Evolutionary conservation across 768 basidiomycete genomes (phyloP), one percentile per base, ranked within the genome.

Genomic region (Phanerodontia chrysosporium): DNA sequence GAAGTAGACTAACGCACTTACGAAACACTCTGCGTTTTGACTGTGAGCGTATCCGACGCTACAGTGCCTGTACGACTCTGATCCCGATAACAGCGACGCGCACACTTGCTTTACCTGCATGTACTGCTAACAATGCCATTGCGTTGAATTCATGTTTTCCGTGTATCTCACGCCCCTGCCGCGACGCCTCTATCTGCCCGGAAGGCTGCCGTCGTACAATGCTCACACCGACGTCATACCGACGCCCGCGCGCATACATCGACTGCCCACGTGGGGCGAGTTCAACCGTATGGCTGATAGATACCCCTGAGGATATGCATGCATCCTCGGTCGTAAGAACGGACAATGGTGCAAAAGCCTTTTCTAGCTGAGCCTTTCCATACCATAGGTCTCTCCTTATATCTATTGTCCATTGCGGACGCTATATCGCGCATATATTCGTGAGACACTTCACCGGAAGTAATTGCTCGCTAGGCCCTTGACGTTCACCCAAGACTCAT

Each of bases 401-500:
- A 13, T 42, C 39, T 42, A 42, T 42, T 42, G 39, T 42, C 9
- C 39, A 42, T 18, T 18, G 9, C 39, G 32, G 14, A 14, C 8
- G 32, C 7, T 14, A 35, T 35, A 35, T 35, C 32, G 32, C 7
- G 10, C 18, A 18, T 4, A 42, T 18, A 9, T 42, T 4, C 39
- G 18, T 10, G 8, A 8, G 16, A 42, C 6, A 4, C 16, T 42
- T 51, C 29, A 65, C 30, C 60, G 61, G 39, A 24, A 66, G 45
- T 64, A 64, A 62, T 63, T 59, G 22, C 55, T 54, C 18, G 62
- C 58, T n/a, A 42, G 48, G 0, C 49, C 29, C 55, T 65, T 59
- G 22, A 66, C 65, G n/a, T 49, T 52, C 18, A 28, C n/a, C 65
- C 65, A 66, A n/a, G 65, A 64, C 18, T 66, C 64, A 24, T 66